These are phyloP conservation scores for Hamamelis virginiana DNA, from an alignment of 164 flowering plant genomes.

Conservation along the genomic window DNA sequence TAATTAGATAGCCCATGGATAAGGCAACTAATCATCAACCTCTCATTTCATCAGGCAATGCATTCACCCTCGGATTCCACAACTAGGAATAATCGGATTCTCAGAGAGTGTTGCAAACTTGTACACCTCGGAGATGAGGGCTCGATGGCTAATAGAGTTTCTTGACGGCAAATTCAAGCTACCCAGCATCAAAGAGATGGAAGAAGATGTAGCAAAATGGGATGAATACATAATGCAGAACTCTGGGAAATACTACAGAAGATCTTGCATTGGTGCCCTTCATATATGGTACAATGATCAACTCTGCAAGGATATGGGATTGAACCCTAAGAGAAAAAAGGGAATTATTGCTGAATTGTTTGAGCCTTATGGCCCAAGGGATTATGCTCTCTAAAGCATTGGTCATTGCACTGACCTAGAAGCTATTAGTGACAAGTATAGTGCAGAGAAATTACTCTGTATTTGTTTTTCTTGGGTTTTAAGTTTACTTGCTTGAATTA, in stretches of 20 bases:
- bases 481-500: too few species aligned
- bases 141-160: slow-evolving; percentile 55
- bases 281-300: slow-evolving; percentile 79
- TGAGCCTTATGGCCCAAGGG: slow-evolving; percentile 60
- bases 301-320: slow-evolving; percentile 71
- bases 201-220: slow-evolving; percentile 47
- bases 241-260: slow-evolving; percentile 31
- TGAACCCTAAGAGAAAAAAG: slow-evolving; percentile 60
- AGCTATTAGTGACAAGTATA: too few species aligned
- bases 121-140: slow-evolving; percentile 59
- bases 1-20: too few species aligned
- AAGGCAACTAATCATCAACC: too few species aligned
- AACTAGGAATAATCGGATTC: slow-evolving; percentile 57
- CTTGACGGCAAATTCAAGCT: slow-evolving; percentile 42
- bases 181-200: slow-evolving; percentile 57
- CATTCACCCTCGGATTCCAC: slow-evolving; percentile 63
- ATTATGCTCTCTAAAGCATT: slow-evolving; percentile 25
- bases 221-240: slow-evolving; percentile 42
- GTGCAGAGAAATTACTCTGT: too few species aligned
- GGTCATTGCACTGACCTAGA: background rate
- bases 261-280: slow-evolving; percentile 41
- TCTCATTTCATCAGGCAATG: slow-evolving; percentile 34
- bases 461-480: too few species aligned
- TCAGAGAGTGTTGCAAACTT: slow-evolving; percentile 54
- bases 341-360: slow-evolving; percentile 53